phyloP scores from a whole-genome alignment of 2,329 filamentous ascomycete genomes.

The Cercospora berteroae region DNA sequence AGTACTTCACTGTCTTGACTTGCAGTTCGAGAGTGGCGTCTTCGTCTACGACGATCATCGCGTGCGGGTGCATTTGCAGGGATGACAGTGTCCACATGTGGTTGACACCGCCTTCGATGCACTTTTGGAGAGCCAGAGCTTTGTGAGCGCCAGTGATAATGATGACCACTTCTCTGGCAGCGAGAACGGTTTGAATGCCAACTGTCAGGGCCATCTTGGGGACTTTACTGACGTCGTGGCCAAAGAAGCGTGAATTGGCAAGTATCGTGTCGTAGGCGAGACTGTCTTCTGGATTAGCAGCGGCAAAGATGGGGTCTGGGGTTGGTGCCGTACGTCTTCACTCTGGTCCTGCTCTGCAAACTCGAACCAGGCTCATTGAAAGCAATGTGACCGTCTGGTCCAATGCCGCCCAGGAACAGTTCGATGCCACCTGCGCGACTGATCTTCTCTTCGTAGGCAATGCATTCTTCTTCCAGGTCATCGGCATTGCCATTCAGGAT shows the following conservation, averaged over 20 bases:
- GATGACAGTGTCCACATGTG: constrained; percentile 89
- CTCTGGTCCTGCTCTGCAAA: constrained; percentile 71
- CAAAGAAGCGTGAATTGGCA: constrained; percentile 82
- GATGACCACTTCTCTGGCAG: constrained; percentile 75
- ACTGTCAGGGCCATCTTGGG: constrained; percentile 82
- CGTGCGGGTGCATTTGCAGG: constrained; percentile 75
- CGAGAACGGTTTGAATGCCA: constrained; percentile 78
- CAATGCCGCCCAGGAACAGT: constrained; percentile 80
- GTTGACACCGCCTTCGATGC: constrained; percentile 77
- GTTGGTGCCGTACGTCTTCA: constrained; percentile 60
- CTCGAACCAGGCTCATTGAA: constrained; percentile 88
- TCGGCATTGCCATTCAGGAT: constrained; percentile 78
- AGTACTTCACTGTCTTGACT: constrained; percentile 49
- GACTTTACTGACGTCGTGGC: constrained; percentile 68
- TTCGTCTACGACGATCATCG: constrained; percentile 80
- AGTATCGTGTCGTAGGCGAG: constrained; percentile 83
- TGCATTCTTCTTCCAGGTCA: constrained; percentile 73
- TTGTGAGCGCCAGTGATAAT: constrained; percentile 82
- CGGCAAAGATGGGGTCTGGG: background rate
- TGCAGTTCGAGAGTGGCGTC: constrained; percentile 57
- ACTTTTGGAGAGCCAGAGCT: constrained; percentile 73
- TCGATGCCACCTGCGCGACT: constrained; percentile 73
- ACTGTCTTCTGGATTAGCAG: background rate
- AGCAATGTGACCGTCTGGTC: constrained; percentile 82
- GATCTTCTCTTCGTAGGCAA: constrained; percentile 77